Evolutionary conservation across 2,329 filamentous ascomycete genomes (phyloP), one percentile per base, ranked within the genome.

Genomic region (Epichloe elymi): DNA sequence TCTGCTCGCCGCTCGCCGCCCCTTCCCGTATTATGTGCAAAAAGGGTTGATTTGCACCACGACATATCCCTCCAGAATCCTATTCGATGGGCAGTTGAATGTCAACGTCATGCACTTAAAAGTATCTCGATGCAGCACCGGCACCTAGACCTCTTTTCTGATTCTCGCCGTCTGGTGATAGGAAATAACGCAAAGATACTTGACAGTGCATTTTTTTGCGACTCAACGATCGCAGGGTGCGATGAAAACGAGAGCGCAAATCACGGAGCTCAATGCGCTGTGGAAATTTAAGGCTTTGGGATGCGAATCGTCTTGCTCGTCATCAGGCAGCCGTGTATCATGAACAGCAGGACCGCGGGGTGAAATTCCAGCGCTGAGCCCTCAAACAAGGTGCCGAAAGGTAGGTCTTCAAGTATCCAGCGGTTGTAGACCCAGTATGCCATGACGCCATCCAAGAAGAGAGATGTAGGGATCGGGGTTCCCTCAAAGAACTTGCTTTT

Each of bases 401-500:
- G 93, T n/a, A 98, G 68, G 52, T 82, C 73, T 23, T 86, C 82
- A 54, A 88, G 75, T 44, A 91, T 76, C 86, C 86, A 91, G 55
- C 85, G 85, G 58, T 88, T 76, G 51, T 77, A 82, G 33, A 94
- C 79, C 85, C 89, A 97, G 70, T 85, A 95, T 33, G 85, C 87
- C 87, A 97, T 95, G 52, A 95, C 61, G 14, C 76, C 80, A 55
- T 88, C 88, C 58, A 95, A 82, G 2, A 77, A 83, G 23, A 97
- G 74, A 23, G 86, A 90, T 3, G 89, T 97, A 1, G 93, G 93
- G 61, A 97, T 96, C 1, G 93, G 93, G 0, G 91, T 95, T 60
- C 93, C 93, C 71, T 98, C 93, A 60, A 98, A 98, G 71, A 95
- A 98, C 63, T 86, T 80, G 53, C 86, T 88, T 73, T 98, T 98